These are phyloP conservation scores for Trapa bicornis DNA, from an alignment of 345 rosid genomes.

Conservation along the genomic window DNA sequence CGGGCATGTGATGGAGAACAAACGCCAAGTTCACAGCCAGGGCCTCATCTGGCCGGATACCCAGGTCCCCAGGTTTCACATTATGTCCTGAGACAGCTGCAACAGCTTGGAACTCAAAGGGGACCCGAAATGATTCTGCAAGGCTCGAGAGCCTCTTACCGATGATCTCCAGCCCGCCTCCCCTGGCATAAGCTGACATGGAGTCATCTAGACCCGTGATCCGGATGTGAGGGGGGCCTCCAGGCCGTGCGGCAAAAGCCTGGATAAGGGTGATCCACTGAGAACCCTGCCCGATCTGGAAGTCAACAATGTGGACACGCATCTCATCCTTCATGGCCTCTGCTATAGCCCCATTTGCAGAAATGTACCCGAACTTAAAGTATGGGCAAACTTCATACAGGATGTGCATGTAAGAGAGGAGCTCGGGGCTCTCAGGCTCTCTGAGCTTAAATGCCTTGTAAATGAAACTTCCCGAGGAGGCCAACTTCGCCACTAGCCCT, in stretches of 20 bases:
- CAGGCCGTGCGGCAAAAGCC: conserved; percentile 86
- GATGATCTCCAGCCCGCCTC: conserved; percentile 51
- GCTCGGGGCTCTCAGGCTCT: conserved; percentile 59
- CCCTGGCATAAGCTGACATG: conserved; percentile 81
- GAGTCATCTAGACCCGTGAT: conserved; percentile 70
- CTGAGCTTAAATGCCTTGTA: conserved; percentile 55
- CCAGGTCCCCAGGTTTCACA: conserved; percentile 32
- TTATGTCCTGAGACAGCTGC: conserved; percentile 39
- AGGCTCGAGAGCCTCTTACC: conserved; percentile 52
- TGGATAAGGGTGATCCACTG: conserved; percentile 88
- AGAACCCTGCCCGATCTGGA: conserved; percentile 81
- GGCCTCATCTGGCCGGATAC: conserved; percentile 46
- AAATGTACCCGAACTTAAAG: conserved; percentile 90
- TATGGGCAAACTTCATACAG: conserved; percentile 86
- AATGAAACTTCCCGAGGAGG: conserved; percentile 76
- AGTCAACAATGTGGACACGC: conserved; percentile 73
- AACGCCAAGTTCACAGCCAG: conserved; percentile 80
- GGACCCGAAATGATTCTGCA: conserved; percentile 53
- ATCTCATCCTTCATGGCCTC: conserved; percentile 88
- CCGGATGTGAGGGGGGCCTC: conserved; percentile 76
- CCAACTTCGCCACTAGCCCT: conserved; percentile 75
- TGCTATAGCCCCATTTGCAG: conserved; percentile 92
- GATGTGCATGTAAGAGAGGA: conserved; percentile 64
- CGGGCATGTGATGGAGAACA: conserved; percentile 76
- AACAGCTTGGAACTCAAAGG: conserved; percentile 71